Evolutionary conservation across 352 stramenopile genomes (phyloP), one percentile per base, ranked within the genome.

Genomic region (Peronospora farinosa): DNA sequence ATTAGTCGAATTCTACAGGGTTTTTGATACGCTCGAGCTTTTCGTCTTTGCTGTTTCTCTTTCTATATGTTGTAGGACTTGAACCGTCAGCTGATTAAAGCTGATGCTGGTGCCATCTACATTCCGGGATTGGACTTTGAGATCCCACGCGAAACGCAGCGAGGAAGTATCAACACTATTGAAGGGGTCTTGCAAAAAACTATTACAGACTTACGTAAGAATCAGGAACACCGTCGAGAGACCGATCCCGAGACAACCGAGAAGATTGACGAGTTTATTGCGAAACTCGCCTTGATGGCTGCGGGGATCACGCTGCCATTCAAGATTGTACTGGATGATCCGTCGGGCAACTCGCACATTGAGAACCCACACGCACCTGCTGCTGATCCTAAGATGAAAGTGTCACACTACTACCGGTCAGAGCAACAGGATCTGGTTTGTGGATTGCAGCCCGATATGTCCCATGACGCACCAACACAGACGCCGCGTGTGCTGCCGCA

Each of bases 81-180:
- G 11, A 88, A 96, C 60, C 77, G 86, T 8, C 87, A 96, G 57
- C 36, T 96, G 25, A 92, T 96, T 53, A 96, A 96, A 64, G 74
- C 73, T n/a, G 85, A 96, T 53, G 78, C 81, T 32, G 88, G 80
- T 15, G 60, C 65, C 27, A 60, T 96, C 23, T 72, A 61, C 37
- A 86, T 96, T 55, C 72, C 72, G 21, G 69, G 78, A 17, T 40
- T 96, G 32, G 84, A 95, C 49, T 93, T 96, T 78, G 86, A 96
- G 56, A 95, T 96, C 50, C 88, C 88, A n/a, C 56, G 75, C 19
- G 74, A 76, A 38, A 93, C 78, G 7, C 81, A 96, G 54, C 74
- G 84, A 16, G 88, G 87, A 16, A 81, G 80, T 37, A 88, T 96
- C 42, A 95, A 89, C 47, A 96, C 88, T 3, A 84, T 96, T 9